These are phyloP conservation scores for Pseudogymnoascus sp. DNA, from an alignment of 2,329 filamentous ascomycete species.

Conservation along the genomic window DNA sequence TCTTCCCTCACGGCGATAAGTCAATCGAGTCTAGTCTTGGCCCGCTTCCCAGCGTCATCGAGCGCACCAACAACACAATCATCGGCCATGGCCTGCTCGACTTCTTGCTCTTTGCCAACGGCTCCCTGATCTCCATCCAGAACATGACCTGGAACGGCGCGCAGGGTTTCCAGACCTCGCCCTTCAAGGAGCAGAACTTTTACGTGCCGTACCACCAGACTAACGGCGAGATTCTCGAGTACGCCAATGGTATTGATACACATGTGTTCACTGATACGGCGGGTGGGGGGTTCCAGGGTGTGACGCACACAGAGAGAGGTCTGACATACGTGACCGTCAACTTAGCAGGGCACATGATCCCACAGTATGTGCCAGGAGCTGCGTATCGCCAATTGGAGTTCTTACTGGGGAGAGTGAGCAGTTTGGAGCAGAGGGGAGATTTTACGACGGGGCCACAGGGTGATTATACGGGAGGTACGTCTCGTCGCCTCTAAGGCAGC, in stretches of 20 bases:
- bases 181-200: conserved; percentile 17
- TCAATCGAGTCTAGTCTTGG: conserved; percentile 40
- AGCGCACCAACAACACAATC: conserved; percentile 50
- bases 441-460: conserved; percentile 22
- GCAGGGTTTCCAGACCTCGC: conserved; percentile 49
- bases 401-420: conserved; percentile 48
- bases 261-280: conserved; percentile 20
- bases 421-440: conserved; percentile 28
- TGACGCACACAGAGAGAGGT: conserved; percentile 51
- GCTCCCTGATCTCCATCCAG: conserved; percentile 55
- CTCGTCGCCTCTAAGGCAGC: background rate
- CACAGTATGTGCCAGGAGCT: conserved; percentile 48
- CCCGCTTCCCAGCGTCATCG: conserved; percentile 51
- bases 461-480: conserved; percentile 18
- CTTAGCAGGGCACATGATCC: conserved; percentile 45
- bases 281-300: conserved; percentile 33
- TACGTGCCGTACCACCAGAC: conserved; percentile 35
- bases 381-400: conserved; percentile 54
- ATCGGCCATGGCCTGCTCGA: conserved; percentile 55
- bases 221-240: conserved; percentile 40
- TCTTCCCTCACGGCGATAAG: conserved; percentile 38
- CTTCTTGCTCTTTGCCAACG: conserved; percentile 53
- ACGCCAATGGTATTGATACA: conserved; percentile 12
- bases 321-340: conserved; percentile 51
- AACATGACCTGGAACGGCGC: conserved; percentile 64